Base-by-base conservation (phyloP, 2,329 filamentous ascomycete genomes). In the Seiridium cupressi region DNA sequence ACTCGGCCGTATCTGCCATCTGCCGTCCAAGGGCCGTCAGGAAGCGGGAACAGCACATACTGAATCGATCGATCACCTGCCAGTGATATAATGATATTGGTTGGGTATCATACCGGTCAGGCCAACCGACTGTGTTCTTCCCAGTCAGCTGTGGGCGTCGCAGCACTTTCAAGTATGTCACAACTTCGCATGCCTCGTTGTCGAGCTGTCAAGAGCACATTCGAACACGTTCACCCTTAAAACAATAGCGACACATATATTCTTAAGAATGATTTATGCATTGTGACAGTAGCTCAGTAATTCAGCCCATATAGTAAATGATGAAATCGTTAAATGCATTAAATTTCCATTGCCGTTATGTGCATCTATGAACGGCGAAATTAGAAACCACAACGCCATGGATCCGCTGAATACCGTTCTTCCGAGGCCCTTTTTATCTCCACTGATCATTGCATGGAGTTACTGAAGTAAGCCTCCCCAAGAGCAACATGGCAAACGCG, bases 381-480 rank as follows among this genome's bases (percentile, higher is more conserved):
- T 10, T 10, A 26, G 32, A 35, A 55, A 40, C 57, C 48, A 26
- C 8, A 59, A 59, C 57, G 57, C 57, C 47, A 49, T 18, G 18
- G 44, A 49, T 18, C 47, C 47, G 47, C 47, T 49, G 47, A 49
- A 49, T 49, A 26, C 47, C 47, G 18, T 49, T 49, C 10, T 42
- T 38, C 51, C 13, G 34, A 54, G 31, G 11, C 32, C 36, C 18
- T 26, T 54, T 6, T 54, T 11, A 54, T 42, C 38, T 35, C 31
- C 53, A 34, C 42, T 53, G 34, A 35, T n/a, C 13, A 42, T 53
- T 55, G 44, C 51, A 58, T 44, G 36, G 38, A 46, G 10, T 49
- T 26, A 32, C 18, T 32, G 38, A 46, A 55, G 54, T 9, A 51
- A 48, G 51, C 32, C 47, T 40, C 46, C 35, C 51, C 8, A 9